Conservation (phyloP, 192 early-diverging fungal species). For the Coemansia sp. region DNA sequence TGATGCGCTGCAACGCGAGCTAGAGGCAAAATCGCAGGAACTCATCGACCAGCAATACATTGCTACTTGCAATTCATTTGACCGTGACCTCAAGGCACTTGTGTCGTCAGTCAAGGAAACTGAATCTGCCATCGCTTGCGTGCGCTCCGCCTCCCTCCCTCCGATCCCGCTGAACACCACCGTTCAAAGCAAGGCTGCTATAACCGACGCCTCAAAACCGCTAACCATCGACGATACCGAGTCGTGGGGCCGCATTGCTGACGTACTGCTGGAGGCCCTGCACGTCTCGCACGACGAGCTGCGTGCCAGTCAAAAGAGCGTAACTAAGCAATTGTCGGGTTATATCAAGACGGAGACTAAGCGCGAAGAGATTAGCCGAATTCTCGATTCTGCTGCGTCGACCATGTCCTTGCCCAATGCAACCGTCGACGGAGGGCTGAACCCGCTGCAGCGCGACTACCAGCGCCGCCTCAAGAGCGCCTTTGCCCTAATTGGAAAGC, state of each 20-base stretch:
- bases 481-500: constrained; percentile 14
- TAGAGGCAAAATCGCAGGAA: constrained; percentile 22
- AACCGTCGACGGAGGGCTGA: constrained; percentile 26
- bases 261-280: constrained; percentile 43
- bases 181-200: constrained; percentile 18
- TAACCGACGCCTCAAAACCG: constrained; percentile 14
- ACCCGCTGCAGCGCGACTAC: constrained; percentile 44
- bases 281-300: constrained; percentile 43
- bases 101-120: constrained; percentile 22
- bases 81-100: constrained; percentile 39
- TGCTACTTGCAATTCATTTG: constrained; percentile 42
- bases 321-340: constrained; percentile 20
- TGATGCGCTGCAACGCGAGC: constrained; percentile 18
- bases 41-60: constrained; percentile 44
- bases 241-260: constrained; percentile 39
- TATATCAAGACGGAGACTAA: constrained; percentile 39
- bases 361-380: constrained; percentile 38
- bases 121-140: constrained; percentile 20
- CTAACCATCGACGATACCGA: constrained; percentile 44
- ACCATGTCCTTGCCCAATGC: constrained; percentile 13
- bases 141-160: constrained; percentile 30
- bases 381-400: constrained; percentile 18
- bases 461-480: constrained; percentile 32
- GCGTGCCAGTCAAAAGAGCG: constrained; percentile 28
- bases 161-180: constrained; percentile 38